Percentiles rank a stretch among this genome's conserved stretches.
phyloP scores from a whole-genome alignment of 2,329 filamentous ascomycete genomes.

The Chalara sp. region DNA sequence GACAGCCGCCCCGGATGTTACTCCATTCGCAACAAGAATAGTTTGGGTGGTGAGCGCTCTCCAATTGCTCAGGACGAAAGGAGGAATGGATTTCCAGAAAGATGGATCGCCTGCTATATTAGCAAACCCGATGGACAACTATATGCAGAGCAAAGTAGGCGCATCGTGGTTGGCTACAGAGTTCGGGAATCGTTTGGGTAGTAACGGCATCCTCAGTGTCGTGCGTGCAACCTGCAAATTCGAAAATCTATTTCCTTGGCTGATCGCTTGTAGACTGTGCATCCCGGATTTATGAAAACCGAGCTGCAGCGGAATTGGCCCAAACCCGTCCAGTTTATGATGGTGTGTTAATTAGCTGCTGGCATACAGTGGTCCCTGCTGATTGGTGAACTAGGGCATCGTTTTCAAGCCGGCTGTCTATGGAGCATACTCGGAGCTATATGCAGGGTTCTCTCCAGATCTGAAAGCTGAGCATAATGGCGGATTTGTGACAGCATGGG shows the following conservation, averaged over 20 bases:
- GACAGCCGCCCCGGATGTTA: constrained; percentile 10
- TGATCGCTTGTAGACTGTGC: constrained; percentile 20
- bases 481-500: constrained; percentile 37
- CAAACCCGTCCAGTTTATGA: constrained; percentile 3
- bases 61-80: background rate
- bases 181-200: constrained; percentile 23
- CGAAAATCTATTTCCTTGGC: background rate
- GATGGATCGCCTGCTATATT: constrained; percentile 14
- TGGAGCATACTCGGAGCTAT: constrained; percentile 32
- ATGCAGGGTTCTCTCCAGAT: constrained; percentile 27
- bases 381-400: background rate
- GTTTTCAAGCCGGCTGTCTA: constrained; percentile 26
- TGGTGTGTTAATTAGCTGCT: constrained; percentile 11
- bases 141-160: constrained; percentile 29
- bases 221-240: constrained; percentile 9
- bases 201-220: constrained; percentile 28
- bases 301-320: constrained; percentile 27
- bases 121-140: constrained; percentile 24
- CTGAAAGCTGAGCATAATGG: constrained; percentile 28
- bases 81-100: constrained; percentile 18
- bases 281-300: constrained; percentile 35
- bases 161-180: constrained; percentile 24
- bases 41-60: constrained; percentile 24
- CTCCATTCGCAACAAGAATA: constrained; percentile 21
- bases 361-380: background rate